These are phyloP conservation scores for Podaxis mareebaensis DNA, from an alignment of 768 basidiomycete genomes.

Conservation along the genomic window DNA sequence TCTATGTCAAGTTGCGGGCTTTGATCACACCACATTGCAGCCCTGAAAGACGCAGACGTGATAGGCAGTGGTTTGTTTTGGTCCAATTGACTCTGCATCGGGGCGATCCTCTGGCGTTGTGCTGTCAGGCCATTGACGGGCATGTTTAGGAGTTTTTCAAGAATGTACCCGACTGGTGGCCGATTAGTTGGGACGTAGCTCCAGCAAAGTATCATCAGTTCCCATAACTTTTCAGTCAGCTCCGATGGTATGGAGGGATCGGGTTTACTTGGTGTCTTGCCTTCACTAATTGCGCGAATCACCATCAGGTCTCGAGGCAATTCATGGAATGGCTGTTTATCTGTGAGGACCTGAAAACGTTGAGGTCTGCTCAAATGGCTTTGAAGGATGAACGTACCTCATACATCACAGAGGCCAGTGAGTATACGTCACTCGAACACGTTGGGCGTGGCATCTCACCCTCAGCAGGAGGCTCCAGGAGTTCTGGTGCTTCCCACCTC, in stretches of 20 bases:
- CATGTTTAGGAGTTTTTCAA: background rate
- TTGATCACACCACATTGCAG: background rate
- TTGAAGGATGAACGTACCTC: slow-evolving; percentile 24
- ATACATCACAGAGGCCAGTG: slow-evolving; percentile 41
- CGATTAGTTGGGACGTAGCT: background rate
- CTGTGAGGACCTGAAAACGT: slow-evolving; percentile 21
- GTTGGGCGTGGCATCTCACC: background rate
- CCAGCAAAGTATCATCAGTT: background rate
- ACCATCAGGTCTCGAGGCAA: slow-evolving; percentile 16
- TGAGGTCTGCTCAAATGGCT: background rate
- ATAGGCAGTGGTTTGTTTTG: background rate
- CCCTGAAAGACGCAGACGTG: background rate
- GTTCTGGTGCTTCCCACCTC: slow-evolving; percentile 3
- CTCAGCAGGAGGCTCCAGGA: background rate
- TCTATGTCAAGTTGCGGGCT: background rate
- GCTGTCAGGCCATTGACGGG: background rate
- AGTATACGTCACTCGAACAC: slow-evolving; percentile 35
- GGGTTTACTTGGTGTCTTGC: slow-evolving; percentile 15
- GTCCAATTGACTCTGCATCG: background rate
- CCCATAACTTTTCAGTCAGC: slow-evolving; percentile 27
- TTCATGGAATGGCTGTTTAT: slow-evolving; percentile 20
- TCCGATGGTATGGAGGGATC: slow-evolving; percentile 17
- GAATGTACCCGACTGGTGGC: background rate
- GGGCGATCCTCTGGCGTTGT: background rate
- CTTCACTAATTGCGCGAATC: slow-evolving; percentile 19